Conservation (phyloP, 1,139 yeast genomes). For the Candida sp. region DNA sequence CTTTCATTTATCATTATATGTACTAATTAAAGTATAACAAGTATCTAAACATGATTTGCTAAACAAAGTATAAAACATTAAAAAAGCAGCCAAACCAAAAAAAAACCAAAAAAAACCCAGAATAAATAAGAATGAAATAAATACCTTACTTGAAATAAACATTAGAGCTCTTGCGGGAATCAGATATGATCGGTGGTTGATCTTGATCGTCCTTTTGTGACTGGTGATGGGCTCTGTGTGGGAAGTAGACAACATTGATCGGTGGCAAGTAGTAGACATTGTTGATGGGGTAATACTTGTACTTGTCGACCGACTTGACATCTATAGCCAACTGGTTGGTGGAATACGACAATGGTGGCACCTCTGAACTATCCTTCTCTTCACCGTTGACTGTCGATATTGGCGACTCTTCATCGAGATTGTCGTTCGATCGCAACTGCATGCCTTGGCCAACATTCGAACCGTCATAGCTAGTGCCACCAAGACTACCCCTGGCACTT, state of each 20-base stretch:
- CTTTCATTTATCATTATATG: too few species aligned
- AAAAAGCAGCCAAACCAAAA: too few species aligned
- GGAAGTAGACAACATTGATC: constrained; percentile 62
- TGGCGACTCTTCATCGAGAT: constrained; percentile 11
- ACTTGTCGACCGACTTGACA: constrained; percentile 25
- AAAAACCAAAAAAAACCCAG: not conserved
- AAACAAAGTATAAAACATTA: not conserved
- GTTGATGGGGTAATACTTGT: constrained; percentile 61
- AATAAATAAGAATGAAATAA: not conserved
- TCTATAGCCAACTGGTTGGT: constrained; percentile 18
- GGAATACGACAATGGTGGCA: constrained; percentile 15
- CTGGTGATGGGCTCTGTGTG: constrained; percentile 59
- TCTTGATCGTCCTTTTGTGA: constrained; percentile 18
- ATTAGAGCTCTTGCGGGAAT: constrained; percentile 31
- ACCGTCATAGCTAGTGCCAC: constrained; percentile 10
- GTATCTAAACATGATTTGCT: too few species aligned
- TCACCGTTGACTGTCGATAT: constrained; percentile 7
- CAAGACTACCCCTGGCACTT: constrained; percentile 11
- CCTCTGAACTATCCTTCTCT: constrained; percentile 3
- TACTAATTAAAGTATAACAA: too few species aligned
- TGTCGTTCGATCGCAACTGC: constrained; percentile 4
- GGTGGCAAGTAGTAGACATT: constrained; percentile 62
- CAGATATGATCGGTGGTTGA: constrained; percentile 13
- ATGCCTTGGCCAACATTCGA: constrained; percentile 4
- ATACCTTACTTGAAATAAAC: constrained; percentile 30